phyloP scores from a whole-genome alignment of 129 eudicot species.

The Helianthus tuberosus region DNA sequence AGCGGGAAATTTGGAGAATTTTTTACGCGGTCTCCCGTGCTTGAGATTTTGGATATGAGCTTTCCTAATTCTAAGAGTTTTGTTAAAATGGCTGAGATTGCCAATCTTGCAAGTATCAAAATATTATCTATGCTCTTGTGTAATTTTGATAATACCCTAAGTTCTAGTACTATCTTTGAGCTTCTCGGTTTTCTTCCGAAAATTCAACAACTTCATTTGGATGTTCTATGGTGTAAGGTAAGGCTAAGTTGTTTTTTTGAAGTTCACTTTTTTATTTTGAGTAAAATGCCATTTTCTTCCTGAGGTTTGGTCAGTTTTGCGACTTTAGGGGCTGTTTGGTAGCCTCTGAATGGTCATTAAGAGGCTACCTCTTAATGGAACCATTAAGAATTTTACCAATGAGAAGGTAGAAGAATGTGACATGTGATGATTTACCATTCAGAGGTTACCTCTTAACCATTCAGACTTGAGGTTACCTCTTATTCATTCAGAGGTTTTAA shows the following conservation, averaged over 20 bases:
- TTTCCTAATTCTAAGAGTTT: no score
- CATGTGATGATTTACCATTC: no score
- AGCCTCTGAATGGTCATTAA: no score
- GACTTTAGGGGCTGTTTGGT: no score
- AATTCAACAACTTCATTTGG: conserved; percentile 17
- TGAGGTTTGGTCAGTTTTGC: no score
- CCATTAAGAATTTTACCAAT: no score
- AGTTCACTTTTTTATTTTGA: not conserved
- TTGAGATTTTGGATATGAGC: not conserved
- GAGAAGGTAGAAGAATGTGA: no score
- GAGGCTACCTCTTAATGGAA: no score
- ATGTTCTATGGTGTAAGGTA: not conserved
- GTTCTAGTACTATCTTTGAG: not conserved
- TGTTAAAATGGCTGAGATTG: not conserved
- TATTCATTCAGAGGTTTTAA: no score
- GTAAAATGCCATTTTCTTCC: no score
- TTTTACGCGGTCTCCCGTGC: conserved; percentile 2
- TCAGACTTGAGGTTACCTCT: no score
- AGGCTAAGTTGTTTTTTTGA: not conserved
- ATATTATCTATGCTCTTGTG: not conserved
- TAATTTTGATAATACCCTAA: not conserved
- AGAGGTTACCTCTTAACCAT: no score
- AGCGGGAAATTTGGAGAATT: not conserved
- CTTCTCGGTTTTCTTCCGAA: conserved; percentile 9
- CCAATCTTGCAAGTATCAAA: conserved; percentile 11